Conservation (phyloP, 352 stramenopile genomes). For the Paralagenidium karlingii region DNA sequence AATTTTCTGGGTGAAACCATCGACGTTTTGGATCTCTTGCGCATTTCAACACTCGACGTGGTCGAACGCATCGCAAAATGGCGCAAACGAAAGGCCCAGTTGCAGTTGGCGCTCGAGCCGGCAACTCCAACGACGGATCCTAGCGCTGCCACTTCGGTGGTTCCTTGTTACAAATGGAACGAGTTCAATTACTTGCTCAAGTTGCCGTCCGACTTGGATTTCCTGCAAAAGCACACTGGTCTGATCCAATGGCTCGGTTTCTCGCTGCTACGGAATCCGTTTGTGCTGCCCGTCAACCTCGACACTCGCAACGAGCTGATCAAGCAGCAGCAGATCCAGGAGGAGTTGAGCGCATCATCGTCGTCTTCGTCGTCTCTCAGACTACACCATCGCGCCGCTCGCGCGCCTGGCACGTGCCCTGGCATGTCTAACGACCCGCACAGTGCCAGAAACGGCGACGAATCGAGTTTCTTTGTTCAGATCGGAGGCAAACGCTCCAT, state of each 20-base stretch:
- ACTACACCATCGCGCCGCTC: background rate
- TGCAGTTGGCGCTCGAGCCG: constrained; percentile 3
- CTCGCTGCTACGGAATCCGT: constrained; percentile 76
- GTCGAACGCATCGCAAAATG: constrained; percentile 75
- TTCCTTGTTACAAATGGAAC: constrained; percentile 87
- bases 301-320: constrained; percentile 25
- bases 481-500: constrained; percentile 35
- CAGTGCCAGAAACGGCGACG: constrained; percentile 1
- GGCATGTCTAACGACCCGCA: no score
- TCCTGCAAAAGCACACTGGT: constrained; percentile 62
- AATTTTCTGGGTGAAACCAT: constrained; percentile 53
- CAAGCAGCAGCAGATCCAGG: background rate
- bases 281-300: constrained; percentile 73
- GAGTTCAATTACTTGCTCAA: constrained; percentile 88
- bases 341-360: background rate
- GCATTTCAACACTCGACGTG: constrained; percentile 76
- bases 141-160: no score
- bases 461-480: constrained; percentile 35
- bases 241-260: constrained; percentile 82
- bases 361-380: background rate
- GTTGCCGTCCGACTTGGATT: constrained; percentile 82
- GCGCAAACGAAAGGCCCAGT: constrained; percentile 27
- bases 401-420: no score
- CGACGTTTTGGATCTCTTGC: constrained; percentile 80
- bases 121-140: no score